These are phyloP conservation scores for Rhodotorula glutinis DNA, from an alignment of 1,284 basidiomycete genomes.

Conservation along the genomic window DNA sequence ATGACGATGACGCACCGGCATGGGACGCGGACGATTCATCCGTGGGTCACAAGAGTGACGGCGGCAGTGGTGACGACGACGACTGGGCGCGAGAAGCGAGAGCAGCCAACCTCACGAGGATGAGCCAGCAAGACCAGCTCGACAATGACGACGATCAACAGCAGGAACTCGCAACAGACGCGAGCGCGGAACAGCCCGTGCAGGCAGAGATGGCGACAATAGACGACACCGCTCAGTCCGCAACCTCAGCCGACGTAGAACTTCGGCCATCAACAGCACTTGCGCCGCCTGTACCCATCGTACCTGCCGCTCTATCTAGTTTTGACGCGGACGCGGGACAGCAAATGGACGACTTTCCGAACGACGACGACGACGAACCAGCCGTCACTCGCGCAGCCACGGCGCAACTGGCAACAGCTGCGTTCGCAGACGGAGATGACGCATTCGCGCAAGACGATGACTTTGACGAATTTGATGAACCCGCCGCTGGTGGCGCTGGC, in stretches of 20 bases:
- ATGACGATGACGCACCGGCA: conserved; percentile 3
- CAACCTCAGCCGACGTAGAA: background rate
- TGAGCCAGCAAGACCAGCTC: background rate
- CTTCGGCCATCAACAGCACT: background rate
- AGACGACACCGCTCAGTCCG: too few relatives aligned
- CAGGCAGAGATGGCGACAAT: too few relatives aligned
- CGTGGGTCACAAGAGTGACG: background rate
- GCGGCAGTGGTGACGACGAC: background rate
- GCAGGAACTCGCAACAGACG: too few relatives aligned
- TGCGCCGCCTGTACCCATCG: background rate
- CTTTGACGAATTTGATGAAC: conserved; percentile 22
- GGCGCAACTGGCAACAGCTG: conserved; percentile 1
- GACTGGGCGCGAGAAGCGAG: background rate
- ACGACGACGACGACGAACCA: background rate
- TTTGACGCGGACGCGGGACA: conserved; percentile 4
- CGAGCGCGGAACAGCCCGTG: too few relatives aligned
- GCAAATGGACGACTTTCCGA: conserved; percentile 28
- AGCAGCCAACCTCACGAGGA: background rate
- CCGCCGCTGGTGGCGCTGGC: conserved; percentile 46
- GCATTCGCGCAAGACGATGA: conserved; percentile 2
- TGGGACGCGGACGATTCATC: conserved; percentile 6
- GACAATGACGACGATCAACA: too few relatives aligned
- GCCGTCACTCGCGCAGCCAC: too few relatives aligned
- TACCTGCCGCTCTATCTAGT: background rate
- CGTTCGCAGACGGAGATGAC: conserved; percentile 7